Conservation (phyloP, 2,329 filamentous ascomycete genomes). For the Colletotrichum plurivorum region DNA sequence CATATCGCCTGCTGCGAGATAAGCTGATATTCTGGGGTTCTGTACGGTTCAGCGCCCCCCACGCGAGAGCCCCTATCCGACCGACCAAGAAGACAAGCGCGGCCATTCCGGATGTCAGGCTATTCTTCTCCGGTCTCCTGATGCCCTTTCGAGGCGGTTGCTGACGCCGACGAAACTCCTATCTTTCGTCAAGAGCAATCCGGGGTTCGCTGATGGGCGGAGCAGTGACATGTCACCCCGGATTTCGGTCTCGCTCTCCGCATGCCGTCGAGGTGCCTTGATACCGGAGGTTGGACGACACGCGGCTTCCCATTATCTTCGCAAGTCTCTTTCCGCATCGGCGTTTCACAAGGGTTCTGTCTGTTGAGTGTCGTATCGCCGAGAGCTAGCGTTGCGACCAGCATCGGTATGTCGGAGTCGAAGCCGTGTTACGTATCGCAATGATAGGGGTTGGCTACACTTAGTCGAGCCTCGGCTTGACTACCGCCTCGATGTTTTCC, state of each 20-base stretch:
- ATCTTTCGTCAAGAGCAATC: not conserved
- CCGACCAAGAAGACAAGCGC: constrained; percentile 14
- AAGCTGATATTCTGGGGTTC: constrained; percentile 14
- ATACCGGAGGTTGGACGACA: not conserved
- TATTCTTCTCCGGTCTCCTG: constrained; percentile 7
- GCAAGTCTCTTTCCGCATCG: too few relatives aligned
- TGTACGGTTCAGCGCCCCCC: constrained; percentile 3
- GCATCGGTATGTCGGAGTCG: constrained; percentile 15
- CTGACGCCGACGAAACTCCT: constrained; percentile 1
- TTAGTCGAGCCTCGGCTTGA: not conserved
- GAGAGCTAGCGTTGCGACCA: not conserved
- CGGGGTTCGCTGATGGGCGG: not conserved
- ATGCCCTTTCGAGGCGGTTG: not conserved
- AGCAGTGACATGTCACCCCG: constrained; percentile 17
- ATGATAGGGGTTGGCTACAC: not conserved
- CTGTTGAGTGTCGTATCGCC: not conserved
- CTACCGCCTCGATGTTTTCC: not conserved
- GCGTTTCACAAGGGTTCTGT: not conserved
- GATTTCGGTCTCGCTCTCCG: constrained; percentile 6
- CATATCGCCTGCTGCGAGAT: constrained; percentile 19
- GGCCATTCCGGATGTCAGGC: constrained; percentile 3
- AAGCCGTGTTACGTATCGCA: not conserved
- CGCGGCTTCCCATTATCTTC: not conserved
- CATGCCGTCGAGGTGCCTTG: not conserved
- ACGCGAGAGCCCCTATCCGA: constrained; percentile 17